phyloP scores from a whole-genome alignment of 2,329 filamentous ascomycete species.

The Penicillium sp. region DNA sequence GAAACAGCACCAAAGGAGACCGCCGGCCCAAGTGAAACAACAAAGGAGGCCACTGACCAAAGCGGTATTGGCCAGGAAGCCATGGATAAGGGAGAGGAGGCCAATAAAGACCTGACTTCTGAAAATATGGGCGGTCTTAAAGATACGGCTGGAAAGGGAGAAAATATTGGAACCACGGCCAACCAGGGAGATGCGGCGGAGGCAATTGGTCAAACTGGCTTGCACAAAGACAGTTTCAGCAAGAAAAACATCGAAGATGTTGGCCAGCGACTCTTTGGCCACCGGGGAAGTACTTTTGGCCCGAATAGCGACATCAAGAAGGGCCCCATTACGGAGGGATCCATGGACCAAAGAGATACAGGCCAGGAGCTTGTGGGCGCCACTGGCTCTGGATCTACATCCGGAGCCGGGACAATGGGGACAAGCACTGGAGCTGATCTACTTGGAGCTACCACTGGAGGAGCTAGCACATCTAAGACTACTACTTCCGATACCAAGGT shows the following conservation, averaged over 20 bases:
- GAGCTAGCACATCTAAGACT: not conserved
- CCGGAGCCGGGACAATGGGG: not conserved
- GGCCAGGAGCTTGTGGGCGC: slow-evolving; percentile 1
- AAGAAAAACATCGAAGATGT: slow-evolving; percentile 6
- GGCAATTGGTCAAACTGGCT: slow-evolving; percentile 1
- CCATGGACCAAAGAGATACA: slow-evolving; percentile 6
- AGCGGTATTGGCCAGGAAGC: slow-evolving; percentile 5
- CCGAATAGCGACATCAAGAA: slow-evolving; percentile 22
- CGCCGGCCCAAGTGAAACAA: not conserved
- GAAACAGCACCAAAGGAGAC: slow-evolving; percentile 11
- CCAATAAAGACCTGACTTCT: slow-evolving; percentile 9
- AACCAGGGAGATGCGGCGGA: slow-evolving; percentile 5
- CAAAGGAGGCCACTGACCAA: not conserved
- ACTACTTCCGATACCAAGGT: not conserved
- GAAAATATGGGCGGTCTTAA: slow-evolving; percentile 11
- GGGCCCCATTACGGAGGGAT: slow-evolving; percentile 18
- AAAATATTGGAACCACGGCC: slow-evolving; percentile 1
- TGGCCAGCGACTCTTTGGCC: slow-evolving; percentile 6
- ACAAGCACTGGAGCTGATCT: not conserved
- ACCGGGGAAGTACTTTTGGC: not conserved
- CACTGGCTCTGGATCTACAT: not conserved
- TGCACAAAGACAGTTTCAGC: slow-evolving; percentile 8
- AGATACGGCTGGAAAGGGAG: slow-evolving; percentile 10
- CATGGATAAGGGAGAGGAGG: slow-evolving; percentile 3
- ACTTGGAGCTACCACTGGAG: not conserved